These are phyloP conservation scores for Cylindrotheca closterium DNA, from an alignment of 108 stramenopile species.

Conservation along the genomic window DNA sequence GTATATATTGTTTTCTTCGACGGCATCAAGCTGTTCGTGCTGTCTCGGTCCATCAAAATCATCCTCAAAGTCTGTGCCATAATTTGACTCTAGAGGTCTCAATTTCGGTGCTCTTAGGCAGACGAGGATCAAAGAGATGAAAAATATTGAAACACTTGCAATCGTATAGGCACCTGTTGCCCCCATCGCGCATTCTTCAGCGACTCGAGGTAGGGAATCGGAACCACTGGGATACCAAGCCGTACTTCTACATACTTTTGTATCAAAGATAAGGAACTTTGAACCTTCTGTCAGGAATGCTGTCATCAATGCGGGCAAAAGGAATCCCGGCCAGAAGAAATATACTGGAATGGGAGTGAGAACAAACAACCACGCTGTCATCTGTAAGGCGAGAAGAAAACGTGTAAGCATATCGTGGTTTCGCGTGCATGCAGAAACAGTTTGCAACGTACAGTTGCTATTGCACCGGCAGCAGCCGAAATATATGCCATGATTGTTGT, in stretches of 20 bases:
- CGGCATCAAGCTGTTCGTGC: too few relatives aligned
- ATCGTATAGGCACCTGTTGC: constrained; percentile 38
- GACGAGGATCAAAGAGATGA: constrained; percentile 51
- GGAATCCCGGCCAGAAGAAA: constrained; percentile 76
- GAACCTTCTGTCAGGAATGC: constrained; percentile 64
- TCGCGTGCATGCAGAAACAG: background rate
- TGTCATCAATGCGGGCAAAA: constrained; percentile 61
- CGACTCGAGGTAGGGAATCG: constrained; percentile 40
- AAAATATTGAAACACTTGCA: constrained; percentile 44
- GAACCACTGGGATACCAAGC: constrained; percentile 53
- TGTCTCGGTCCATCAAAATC: too few relatives aligned
- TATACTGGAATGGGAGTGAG: constrained; percentile 61
- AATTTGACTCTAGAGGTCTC: constrained; percentile 59
- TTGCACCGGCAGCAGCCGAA: constrained; percentile 42
- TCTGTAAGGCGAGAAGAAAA: constrained; percentile 13
- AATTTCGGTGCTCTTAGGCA: constrained; percentile 60
- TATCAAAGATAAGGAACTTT: constrained; percentile 76
- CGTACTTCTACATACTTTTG: constrained; percentile 44
- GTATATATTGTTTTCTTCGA: too few relatives aligned
- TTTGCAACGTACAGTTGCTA: constrained; percentile 38
- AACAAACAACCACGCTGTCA: constrained; percentile 62
- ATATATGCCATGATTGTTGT: constrained; percentile 70
- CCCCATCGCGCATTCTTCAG: constrained; percentile 63
- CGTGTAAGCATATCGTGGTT: background rate
- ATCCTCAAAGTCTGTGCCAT: constrained; percentile 40